Base-by-base conservation (phyloP, 257 asterid species). In the Scutellaria baicalensis region DNA sequence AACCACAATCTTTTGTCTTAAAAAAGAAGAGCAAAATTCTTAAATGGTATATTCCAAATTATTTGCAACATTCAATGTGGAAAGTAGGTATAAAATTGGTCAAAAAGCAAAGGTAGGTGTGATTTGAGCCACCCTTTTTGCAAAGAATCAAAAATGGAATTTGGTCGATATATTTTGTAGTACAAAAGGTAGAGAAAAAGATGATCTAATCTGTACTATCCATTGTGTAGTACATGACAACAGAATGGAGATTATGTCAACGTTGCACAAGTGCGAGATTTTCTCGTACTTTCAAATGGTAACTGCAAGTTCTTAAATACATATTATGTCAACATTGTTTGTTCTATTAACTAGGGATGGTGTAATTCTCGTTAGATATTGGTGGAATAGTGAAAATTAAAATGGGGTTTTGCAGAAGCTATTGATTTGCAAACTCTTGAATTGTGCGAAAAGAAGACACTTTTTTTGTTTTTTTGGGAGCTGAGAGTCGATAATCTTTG, bases 201-300 rank as follows among this genome's bases (percentile, higher is more conserved):
- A 18, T 57, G 49, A 55, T 23, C 8, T 6, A 10, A 14, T 40
- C 33, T 75, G 80, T 79, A 79, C 80, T 79, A 70, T 71, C 13
- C 3, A 6, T 31, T 10, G 39, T 23, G 75, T 39, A 70, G 66
- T 71, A 79, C 64, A 16, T 42, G 48, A 3, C 62, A 14, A 17
- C 50, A 40, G 6, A 39, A 39, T 60, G 40, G 1, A 14, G 4
- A 27, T 59, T 14, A 11, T 59, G 49, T 18, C 65, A 43, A 21
- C 42, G 38, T 45, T 43, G 49, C 14, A 27, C 4, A 27, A 27
- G 33, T 2, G 33, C 33, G 33, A 27, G 33, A 27, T 27, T 27
- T 27, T 4, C 33, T 27, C 5, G 33, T 27, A 27, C 33, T 27
- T 27, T 3, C 33, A 27, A 27, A 27, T 3, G 2, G 2, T 27